Evolutionary conservation across 2,329 filamentous ascomycete genomes (phyloP).

Genomic region (Beauveria scarabaeidicola): DNA sequence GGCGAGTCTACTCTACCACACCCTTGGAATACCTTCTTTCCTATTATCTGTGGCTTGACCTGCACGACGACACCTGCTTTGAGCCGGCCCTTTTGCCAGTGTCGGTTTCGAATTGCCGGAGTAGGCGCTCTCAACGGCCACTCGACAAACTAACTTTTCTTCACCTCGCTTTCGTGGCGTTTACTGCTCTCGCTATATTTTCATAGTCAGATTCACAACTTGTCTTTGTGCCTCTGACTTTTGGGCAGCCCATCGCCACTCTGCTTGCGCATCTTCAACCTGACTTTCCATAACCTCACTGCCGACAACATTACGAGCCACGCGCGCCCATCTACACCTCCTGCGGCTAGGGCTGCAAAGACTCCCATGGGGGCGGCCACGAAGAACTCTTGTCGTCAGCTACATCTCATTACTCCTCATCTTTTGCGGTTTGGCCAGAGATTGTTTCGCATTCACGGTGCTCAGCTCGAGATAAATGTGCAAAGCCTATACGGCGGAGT

Average conservation of each 20-base stretch:
- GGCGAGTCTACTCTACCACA: not conserved
- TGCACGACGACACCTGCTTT: not conserved
- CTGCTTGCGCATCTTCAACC: not conserved
- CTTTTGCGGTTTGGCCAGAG: not conserved
- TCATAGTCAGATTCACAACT: not conserved
- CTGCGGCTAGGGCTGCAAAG: not conserved
- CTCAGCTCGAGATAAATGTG: slow-evolving; percentile 42
- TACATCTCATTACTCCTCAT: not conserved
- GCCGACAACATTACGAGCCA: not conserved
- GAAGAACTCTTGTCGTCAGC: not conserved
- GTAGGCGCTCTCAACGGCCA: slow-evolving; percentile 1
- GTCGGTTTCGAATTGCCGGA: not conserved
- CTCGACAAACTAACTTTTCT: not conserved
- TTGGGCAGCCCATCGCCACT: not conserved
- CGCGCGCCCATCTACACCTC: not conserved
- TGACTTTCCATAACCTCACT: not conserved
- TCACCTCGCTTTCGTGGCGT: not conserved
- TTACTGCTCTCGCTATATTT: not conserved
- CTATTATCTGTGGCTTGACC: not conserved
- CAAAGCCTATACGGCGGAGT: slow-evolving; percentile 47
- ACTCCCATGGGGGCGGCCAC: not conserved
- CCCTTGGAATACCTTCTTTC: not conserved
- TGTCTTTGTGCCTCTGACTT: not conserved
- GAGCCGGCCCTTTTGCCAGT: not conserved
- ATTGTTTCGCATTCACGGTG: not conserved